Base-by-base conservation (phyloP, 192 early-diverging fungal species). In the Backusella sp. region DNA sequence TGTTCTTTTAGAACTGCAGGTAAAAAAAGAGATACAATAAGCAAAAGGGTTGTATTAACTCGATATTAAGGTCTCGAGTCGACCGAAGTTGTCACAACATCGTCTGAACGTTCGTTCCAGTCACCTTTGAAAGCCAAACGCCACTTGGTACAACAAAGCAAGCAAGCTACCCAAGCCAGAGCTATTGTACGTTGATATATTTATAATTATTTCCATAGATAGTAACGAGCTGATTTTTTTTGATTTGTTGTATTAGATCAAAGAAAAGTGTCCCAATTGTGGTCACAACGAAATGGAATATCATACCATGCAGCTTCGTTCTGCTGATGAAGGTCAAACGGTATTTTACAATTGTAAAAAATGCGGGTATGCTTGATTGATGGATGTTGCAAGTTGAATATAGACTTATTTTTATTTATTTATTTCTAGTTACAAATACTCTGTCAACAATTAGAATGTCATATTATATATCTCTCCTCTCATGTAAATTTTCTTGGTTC, bases 311-410 rank as follows among this genome's bases (percentile, higher is more conserved):
- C 98, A 99, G 82, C 85, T 99, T 80, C 93, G 98, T 56, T 95
- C 94, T 75, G 98, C 98, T 15, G 98, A 99, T 90, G 98, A 99
- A 91, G 98, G 98, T 49, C 98, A 99, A 85, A 99, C 98, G n/a
- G 90, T 99, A n/a, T 99, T 99, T 80, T 98, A 97, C 85, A 93
- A 88, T 76, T 99, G 98, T 85, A 88, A 90, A 44, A 95, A 97
- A 85, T 99, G 98, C 87, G 96, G 96, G 86, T 95, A 93, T 74
- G 87, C 84, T 37, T 39, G 37, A 39, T 39, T 12, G 19, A 73
- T 35, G 17, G 17, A 32, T 35, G 5, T 2, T 2, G 12, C 11
- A 35, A 36, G 36, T 26, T 21, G n/a, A 36, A 15, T 53, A 32
- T 9, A 37, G 28, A 21, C 4, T 36, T 1, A 15, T 34, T 53